phyloP scores from a whole-genome alignment of 352 stramenopile species.

The Bremia lactucae region DNA sequence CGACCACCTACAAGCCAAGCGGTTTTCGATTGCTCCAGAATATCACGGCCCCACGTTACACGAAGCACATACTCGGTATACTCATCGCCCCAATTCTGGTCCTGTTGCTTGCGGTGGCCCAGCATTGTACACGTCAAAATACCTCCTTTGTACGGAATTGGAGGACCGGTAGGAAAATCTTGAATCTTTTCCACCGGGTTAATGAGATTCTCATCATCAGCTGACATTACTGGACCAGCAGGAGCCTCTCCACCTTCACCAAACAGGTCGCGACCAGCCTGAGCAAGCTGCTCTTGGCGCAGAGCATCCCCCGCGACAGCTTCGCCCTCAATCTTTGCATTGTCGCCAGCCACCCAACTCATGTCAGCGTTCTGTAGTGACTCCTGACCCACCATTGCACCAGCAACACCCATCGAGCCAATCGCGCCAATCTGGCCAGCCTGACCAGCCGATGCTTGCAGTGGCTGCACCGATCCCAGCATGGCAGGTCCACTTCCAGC shows the following conservation, averaged over 20 bases:
- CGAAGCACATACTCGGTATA: constrained; percentile 86
- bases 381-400: constrained; percentile 65
- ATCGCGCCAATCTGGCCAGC: constrained; percentile 65
- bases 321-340: constrained; percentile 67
- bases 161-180: constrained; percentile 82
- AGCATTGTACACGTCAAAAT: constrained; percentile 86
- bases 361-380: constrained; percentile 75
- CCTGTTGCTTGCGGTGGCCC: constrained; percentile 79
- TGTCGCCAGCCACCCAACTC: constrained; percentile 79
- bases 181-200: constrained; percentile 83
- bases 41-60: constrained; percentile 81
- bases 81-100: constrained; percentile 85
- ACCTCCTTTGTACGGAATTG: constrained; percentile 85
- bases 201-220: constrained; percentile 78
- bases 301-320: constrained; percentile 60
- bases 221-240: constrained; percentile 70
- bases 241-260: constrained; percentile 70
- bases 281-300: constrained; percentile 70
- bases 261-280: constrained; percentile 78
- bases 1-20: constrained; percentile 80
- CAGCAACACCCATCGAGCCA: constrained; percentile 62
- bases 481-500: constrained; percentile 43
- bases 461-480: constrained; percentile 58
- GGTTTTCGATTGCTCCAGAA: constrained; percentile 82
- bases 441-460: constrained; percentile 52